Evolutionary conservation across 768 basidiomycete species (phyloP).

Genomic region (Leccinum barrowsii): DNA sequence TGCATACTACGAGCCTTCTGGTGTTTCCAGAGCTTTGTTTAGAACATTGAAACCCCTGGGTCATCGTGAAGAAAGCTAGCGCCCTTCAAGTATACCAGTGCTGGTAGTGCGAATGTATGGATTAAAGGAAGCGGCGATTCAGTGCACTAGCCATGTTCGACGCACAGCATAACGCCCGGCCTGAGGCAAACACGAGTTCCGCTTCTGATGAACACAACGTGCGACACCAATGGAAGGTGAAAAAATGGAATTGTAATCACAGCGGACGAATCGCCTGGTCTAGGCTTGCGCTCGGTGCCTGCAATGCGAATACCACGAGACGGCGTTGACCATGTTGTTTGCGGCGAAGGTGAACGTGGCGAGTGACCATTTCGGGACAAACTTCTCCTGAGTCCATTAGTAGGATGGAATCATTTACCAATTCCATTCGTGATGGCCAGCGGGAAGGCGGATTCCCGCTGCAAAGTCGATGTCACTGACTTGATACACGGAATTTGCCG

Average conservation of each 20-base stretch:
- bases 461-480: too few relatives aligned
- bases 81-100: background rate
- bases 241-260: background rate
- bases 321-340: too few relatives aligned
- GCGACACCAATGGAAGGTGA: background rate
- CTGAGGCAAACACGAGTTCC: conserved; percentile 12
- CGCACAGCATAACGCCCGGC: background rate
- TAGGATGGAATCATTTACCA: too few relatives aligned
- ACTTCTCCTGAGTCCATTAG: too few relatives aligned
- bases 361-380: background rate
- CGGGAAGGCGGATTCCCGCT: too few relatives aligned
- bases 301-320: conserved; percentile 3
- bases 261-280: background rate
- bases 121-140: background rate
- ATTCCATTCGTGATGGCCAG: too few relatives aligned
- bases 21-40: background rate
- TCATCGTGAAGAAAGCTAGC: background rate
- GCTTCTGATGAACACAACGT: conserved; percentile 9
- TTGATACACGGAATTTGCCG: background rate
- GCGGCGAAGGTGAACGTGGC: background rate
- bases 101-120: background rate
- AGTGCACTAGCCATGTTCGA: background rate
- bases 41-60: conserved; percentile 6
- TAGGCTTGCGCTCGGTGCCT: background rate
- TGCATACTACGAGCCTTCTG: conserved; percentile 31